Percentiles rank a stretch among this genome's conserved stretches.
Conservation (phyloP, 108 stramenopile species). For the Fistulifera pelliculosa region DNA sequence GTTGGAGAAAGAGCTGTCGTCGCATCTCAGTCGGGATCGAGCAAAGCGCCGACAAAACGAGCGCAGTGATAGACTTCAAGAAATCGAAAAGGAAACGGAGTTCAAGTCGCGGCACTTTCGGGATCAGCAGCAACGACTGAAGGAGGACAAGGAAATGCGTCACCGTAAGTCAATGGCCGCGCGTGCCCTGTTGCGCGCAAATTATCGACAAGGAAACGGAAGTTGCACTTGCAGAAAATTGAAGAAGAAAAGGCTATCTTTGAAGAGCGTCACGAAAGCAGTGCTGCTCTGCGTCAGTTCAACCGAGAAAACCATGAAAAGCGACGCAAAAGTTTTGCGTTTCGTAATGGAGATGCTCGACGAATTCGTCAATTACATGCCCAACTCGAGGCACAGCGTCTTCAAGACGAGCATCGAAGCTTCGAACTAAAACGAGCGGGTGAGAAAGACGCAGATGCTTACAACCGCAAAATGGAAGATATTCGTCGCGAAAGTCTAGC, state of each 20-base stretch:
- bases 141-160: slow-evolving; percentile 51
- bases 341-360: slow-evolving; percentile 55
- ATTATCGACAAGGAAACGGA: slow-evolving; percentile 56
- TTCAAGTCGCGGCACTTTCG: slow-evolving; percentile 70
- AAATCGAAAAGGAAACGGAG: slow-evolving; percentile 49
- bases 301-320: slow-evolving; percentile 32
- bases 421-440: slow-evolving; percentile 59
- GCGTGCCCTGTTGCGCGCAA: slow-evolving; percentile 47
- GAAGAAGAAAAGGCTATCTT: slow-evolving; percentile 56
- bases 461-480: slow-evolving; percentile 31
- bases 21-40: slow-evolving; percentile 44
- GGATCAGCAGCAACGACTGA: slow-evolving; percentile 70
- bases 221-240: slow-evolving; percentile 25
- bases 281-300: slow-evolving; percentile 30
- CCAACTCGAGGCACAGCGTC: slow-evolving; percentile 30
- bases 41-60: slow-evolving; percentile 30
- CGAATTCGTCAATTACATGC: slow-evolving; percentile 38
- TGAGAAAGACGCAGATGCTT: slow-evolving; percentile 65
- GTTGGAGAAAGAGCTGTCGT: slow-evolving; percentile 51
- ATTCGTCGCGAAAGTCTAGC: slow-evolving; percentile 34
- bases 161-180: slow-evolving; percentile 52
- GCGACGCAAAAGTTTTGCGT: slow-evolving; percentile 64
- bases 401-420: slow-evolving; percentile 37
- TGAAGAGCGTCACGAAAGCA: slow-evolving; percentile 52
- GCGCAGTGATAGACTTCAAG: slow-evolving; percentile 25